Evolutionary conservation across 805 yeast species (phyloP).

Genomic region (Blastobotrys chiropterorum): DNA sequence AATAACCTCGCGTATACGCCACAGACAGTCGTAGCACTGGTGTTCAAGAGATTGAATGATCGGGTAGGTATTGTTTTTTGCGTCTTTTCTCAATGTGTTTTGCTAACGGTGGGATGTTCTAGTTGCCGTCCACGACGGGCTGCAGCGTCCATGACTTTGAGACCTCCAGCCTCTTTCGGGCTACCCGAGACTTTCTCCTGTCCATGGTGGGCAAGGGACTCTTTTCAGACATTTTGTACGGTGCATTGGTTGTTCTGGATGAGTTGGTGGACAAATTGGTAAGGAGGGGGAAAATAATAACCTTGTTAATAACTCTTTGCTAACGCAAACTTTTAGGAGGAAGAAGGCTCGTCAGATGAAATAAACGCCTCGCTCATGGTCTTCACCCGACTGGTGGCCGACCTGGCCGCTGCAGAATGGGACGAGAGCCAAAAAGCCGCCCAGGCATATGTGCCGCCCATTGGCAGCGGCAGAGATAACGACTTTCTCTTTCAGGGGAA

Average conservation of each 20-base stretch:
- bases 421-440: neutral
- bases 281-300: neutral
- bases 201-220: slow-evolving; percentile 13
- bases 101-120: neutral
- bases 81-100: too few relatives aligned
- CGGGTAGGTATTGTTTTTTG: slow-evolving; percentile 7
- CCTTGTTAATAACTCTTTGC: neutral
- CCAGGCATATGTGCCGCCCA: neutral
- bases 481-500: slow-evolving; percentile 7
- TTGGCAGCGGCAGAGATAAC: slow-evolving; percentile 2
- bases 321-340: neutral
- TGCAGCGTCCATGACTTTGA: slow-evolving; percentile 15
- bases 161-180: slow-evolving; percentile 2
- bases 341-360: neutral
- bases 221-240: slow-evolving; percentile 14
- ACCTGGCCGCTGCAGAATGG: slow-evolving; percentile 17
- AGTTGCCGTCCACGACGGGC: slow-evolving; percentile 16
- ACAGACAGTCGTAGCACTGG: slow-evolving; percentile 12
- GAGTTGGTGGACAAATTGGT: neutral
- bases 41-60: slow-evolving; percentile 11
- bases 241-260: slow-evolving; percentile 1
- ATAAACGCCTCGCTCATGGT: slow-evolving; percentile 6
- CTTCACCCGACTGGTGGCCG: slow-evolving; percentile 12
- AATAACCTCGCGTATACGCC: neutral
- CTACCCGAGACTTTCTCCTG: slow-evolving; percentile 12